Evolutionary conservation across 2,329 filamentous ascomycete genomes (phyloP).

Genomic region (Blumeriella jaapii): DNA sequence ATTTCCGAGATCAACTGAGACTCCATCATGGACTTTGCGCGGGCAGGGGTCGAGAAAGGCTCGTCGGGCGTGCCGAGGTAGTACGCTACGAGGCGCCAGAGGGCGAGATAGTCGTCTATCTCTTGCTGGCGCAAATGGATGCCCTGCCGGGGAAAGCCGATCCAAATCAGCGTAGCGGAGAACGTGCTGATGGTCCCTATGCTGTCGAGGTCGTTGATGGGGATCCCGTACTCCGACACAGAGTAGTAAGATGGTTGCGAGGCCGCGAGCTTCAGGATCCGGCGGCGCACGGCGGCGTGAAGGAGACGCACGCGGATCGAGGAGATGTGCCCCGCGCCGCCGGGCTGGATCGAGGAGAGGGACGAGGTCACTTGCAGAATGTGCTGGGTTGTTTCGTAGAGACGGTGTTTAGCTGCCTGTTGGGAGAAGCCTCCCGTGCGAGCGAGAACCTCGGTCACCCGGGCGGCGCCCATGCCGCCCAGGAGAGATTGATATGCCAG

Average conservation of each 20-base stretch:
- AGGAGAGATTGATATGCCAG: slow-evolving; percentile 48
- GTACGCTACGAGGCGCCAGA: slow-evolving; percentile 66
- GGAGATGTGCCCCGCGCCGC: slow-evolving; percentile 52
- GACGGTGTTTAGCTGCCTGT: slow-evolving; percentile 51
- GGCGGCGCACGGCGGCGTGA: slow-evolving; percentile 54
- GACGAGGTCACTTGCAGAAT: slow-evolving; percentile 59
- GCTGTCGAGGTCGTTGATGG: slow-evolving; percentile 66
- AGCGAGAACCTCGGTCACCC: slow-evolving; percentile 63
- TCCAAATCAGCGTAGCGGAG: slow-evolving; percentile 53
- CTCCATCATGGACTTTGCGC: slow-evolving; percentile 55
- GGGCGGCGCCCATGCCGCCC: slow-evolving; percentile 59
- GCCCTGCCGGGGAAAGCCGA: slow-evolving; percentile 61
- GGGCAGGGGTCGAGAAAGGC: slow-evolving; percentile 42
- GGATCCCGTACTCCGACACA: slow-evolving; percentile 45
- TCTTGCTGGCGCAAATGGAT: slow-evolving; percentile 53
- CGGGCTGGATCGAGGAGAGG: slow-evolving; percentile 53
- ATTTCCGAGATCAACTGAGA: slow-evolving; percentile 55
- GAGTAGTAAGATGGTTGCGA: slow-evolving; percentile 51
- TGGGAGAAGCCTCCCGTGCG: slow-evolving; percentile 64
- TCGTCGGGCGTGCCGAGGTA: slow-evolving; percentile 57
- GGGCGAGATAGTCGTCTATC: slow-evolving; percentile 55
- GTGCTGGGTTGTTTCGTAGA: slow-evolving; percentile 66
- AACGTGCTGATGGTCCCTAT: slow-evolving; percentile 64
- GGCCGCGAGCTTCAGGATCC: slow-evolving; percentile 49
- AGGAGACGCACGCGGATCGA: slow-evolving; percentile 58